Percentiles rank a stretch among this genome's conserved stretches.
Evolutionary conservation across 1,139 yeast genomes (phyloP).

Genomic region (Pichia sp.): DNA sequence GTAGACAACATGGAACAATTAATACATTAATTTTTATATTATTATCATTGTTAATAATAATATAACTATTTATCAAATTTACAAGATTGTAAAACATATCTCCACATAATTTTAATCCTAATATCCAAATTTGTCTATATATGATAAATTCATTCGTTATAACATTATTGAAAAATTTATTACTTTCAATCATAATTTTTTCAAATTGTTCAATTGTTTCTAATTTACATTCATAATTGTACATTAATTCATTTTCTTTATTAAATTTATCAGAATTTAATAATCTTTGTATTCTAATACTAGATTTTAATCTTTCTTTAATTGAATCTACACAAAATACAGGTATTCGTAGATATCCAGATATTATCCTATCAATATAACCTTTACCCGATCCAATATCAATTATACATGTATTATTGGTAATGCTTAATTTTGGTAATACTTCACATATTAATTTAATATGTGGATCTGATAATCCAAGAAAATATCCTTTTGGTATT

Average conservation of each 20-base stretch:
- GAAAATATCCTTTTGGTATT: constrained; percentile 5
- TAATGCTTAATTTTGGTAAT: neutral
- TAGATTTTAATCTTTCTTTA: constrained; percentile 18
- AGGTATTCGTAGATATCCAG: constrained; percentile 13
- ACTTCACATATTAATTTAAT: neutral
- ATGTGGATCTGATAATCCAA: constrained; percentile 1
- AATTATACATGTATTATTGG: constrained; percentile 8
- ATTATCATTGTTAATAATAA: too few relatives aligned
- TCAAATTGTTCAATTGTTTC: constrained; percentile 4
- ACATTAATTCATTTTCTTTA: constrained; percentile 2
- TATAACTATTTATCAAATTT: constrained; percentile 4
- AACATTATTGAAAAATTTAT: constrained; percentile 7
- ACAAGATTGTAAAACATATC: constrained; percentile 19
- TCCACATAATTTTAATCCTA: constrained; percentile 24
- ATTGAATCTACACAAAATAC: constrained; percentile 23
- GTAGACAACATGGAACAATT: neutral
- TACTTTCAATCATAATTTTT: constrained; percentile 5
- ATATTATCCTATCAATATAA: constrained; percentile 22
- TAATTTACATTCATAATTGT: constrained; percentile 1
- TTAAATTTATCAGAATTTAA: constrained; percentile 14
- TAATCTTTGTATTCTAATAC: constrained; percentile 17
- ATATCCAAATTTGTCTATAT: constrained; percentile 5
- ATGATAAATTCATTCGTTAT: too few relatives aligned
- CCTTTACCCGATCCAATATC: constrained; percentile 30
- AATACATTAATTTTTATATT: neutral